Evolutionary conservation across 2,329 filamentous ascomycete species (phyloP), one percentile per base, ranked within the genome.

Genomic region (Penicillium sp.): DNA sequence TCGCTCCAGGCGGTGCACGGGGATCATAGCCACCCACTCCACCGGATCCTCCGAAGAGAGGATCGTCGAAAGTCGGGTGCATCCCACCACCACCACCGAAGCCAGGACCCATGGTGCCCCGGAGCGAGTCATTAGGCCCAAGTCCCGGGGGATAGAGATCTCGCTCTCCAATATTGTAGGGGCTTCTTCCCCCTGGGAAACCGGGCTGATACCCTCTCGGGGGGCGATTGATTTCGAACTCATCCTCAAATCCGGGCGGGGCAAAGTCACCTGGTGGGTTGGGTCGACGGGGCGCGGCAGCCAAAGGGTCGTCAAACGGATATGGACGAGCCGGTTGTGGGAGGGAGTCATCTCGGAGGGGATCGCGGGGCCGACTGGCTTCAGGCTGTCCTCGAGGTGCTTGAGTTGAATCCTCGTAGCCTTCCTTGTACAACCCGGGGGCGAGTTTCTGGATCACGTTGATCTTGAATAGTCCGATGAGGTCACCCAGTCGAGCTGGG

Each of bases 51-150:
- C 79, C 79, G 65, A 95, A 95, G 42, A 96, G 71, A 6, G 89
- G 89, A 65, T 97, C 91, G 61, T 95, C 89, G 66, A 95, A 93
- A 0, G 91, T 95, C 0, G 93, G 93, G 70, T 96, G 88, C 93
- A 98, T 98, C 0, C 93, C 93, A 10, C 86, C 83, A 9, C 80
- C 80, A 18, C 81, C 79, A n/a, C 81, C 73, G 42, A 81, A 78
- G 23, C 78, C 76, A 27, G 81, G 81, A 6, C 83, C 81, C 47
- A 89, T 81, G 2, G 81, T 79, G 4, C 81, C 81, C 28, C 87
- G 75, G 3, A 96, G 72, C 10, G 92, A 90, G 68, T 96, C 91
- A 60, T 90, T 77, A 0, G 91, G 91, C 0, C 90, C 91, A 0
- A 98, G 74, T 0, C 89, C 89, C 8, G 86, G 86, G 1, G 93